A percentile compares a stretch with the other conserved stretches of the same genome.
phyloP scores from a whole-genome alignment of 257 asterid genomes.

The Solanum okadae region DNA sequence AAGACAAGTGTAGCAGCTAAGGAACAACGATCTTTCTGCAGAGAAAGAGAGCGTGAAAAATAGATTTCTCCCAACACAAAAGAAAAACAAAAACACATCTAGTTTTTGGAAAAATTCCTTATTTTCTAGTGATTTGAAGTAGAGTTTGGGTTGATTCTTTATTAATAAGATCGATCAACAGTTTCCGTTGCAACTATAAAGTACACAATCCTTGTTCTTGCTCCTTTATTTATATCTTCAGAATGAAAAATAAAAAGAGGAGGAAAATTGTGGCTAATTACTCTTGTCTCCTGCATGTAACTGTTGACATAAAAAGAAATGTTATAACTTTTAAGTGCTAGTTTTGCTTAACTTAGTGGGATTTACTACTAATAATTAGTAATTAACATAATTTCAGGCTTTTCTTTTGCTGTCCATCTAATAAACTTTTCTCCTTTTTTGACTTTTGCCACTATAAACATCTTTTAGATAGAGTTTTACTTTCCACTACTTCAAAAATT shows the following conservation, averaged over 20 bases:
- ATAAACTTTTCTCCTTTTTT: not conserved
- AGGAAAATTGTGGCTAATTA: not conserved
- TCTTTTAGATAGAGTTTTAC: not conserved
- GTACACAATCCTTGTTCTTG: no score
- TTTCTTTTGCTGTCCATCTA: not conserved
- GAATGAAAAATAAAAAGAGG: not conserved
- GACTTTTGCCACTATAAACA: not conserved
- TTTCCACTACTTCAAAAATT: not conserved
- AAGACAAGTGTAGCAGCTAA: no score
- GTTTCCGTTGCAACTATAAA: no score
- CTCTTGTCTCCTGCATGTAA: not conserved
- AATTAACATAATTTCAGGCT: not conserved
- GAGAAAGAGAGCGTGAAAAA: no score
- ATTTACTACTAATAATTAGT: not conserved
- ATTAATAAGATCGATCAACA: no score
- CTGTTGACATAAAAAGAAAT: not conserved
- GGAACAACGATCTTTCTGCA: no score
- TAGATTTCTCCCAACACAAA: no score
- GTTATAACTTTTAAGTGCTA: not conserved
- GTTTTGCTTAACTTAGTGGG: not conserved
- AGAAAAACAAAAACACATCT: no score
- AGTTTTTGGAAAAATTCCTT: no score
- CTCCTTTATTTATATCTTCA: no score
- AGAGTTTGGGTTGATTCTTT: no score
- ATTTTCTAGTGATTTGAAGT: no score